Evolutionary conservation across 495 filamentous ascomycete genomes (phyloP).

Genomic region (Rusavskia elegans): DNA sequence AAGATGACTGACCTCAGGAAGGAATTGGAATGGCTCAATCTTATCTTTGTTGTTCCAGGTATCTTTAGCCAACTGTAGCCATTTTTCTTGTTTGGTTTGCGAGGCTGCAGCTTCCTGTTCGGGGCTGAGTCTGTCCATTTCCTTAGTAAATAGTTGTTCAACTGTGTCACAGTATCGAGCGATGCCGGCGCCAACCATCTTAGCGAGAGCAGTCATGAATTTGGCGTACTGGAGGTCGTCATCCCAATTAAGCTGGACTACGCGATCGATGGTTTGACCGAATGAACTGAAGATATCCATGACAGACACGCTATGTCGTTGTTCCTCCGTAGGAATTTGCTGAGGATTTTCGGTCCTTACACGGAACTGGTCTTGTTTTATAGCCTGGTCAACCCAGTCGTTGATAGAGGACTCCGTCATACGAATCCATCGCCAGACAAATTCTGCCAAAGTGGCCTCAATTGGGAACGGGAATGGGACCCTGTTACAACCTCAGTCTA

Average conservation of each 20-base stretch:
- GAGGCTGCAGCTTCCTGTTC: conserved; percentile 65
- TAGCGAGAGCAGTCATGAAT: conserved; percentile 93
- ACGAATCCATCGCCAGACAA: conserved; percentile 90
- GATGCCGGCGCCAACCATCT: conserved; percentile 68
- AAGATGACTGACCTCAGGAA: conserved; percentile 53
- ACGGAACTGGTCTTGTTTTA: conserved; percentile 72
- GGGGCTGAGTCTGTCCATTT: conserved; percentile 83
- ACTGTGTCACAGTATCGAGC: conserved; percentile 83
- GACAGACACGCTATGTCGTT: conserved; percentile 81
- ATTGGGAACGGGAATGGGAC: conserved; percentile 65
- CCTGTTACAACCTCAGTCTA: conserved; percentile 12
- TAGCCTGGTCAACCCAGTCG: conserved; percentile 76
- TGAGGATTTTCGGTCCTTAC: conserved; percentile 44
- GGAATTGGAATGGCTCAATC: conserved; percentile 96
- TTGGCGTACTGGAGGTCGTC: conserved; percentile 86
- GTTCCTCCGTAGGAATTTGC: conserved; percentile 54
- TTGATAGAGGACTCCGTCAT: conserved; percentile 63
- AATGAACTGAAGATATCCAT: conserved; percentile 92
- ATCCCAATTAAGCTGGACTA: conserved; percentile 78
- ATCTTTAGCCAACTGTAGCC: conserved; percentile 83
- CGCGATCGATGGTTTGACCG: conserved; percentile 74
- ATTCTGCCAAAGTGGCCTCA: conserved; percentile 70
- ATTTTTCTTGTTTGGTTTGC: conserved; percentile 79
- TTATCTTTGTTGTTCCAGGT: conserved; percentile 90
- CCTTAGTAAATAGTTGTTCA: conserved; percentile 70